These are phyloP conservation scores for Ochromonas danica DNA, from an alignment of 108 stramenopile genomes.

Conservation along the genomic window DNA sequence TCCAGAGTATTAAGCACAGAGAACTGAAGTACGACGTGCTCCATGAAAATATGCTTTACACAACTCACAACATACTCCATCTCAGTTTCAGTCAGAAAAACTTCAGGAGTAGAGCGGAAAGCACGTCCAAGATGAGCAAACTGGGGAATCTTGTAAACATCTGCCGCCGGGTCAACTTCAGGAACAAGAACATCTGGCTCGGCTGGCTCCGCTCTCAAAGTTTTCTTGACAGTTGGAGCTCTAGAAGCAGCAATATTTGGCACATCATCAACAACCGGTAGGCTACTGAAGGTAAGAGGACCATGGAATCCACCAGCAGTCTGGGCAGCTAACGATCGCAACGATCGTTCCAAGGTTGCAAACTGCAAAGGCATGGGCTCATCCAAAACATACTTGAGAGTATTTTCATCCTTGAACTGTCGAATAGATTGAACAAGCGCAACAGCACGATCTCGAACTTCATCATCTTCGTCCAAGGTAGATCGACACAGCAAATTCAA, in stretches of 20 bases:
- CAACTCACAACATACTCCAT: slow-evolving; percentile 82
- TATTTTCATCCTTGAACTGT: slow-evolving; percentile 55
- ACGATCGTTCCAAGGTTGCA: slow-evolving; percentile 69
- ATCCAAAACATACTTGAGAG: slow-evolving; percentile 61
- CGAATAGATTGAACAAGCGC: slow-evolving; percentile 61
- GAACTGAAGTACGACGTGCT: slow-evolving; percentile 82
- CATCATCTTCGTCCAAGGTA: slow-evolving; percentile 85
- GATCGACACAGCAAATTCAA: slow-evolving; percentile 71
- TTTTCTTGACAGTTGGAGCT: not conserved
- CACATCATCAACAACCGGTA: slow-evolving; percentile 74
- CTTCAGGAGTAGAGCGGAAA: slow-evolving; percentile 68
- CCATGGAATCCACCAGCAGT: slow-evolving; percentile 54
- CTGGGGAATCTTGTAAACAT: slow-evolving; percentile 77
- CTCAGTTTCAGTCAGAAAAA: slow-evolving; percentile 74
- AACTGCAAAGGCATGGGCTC: slow-evolving; percentile 79
- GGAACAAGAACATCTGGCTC: slow-evolving; percentile 35
- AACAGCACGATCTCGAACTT: slow-evolving; percentile 85
- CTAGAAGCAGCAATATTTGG: not conserved
- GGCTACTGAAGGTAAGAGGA: slow-evolving; percentile 62
- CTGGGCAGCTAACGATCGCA: slow-evolving; percentile 64
- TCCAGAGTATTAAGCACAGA: slow-evolving; percentile 86
- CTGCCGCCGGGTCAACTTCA: slow-evolving; percentile 69
- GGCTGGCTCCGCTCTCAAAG: not conserved
- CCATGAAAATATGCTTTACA: slow-evolving; percentile 80
- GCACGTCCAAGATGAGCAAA: slow-evolving; percentile 72